Base-by-base conservation (phyloP, 2,329 filamentous ascomycete genomes). In the Paracoccidioides brasiliensis region DNA sequence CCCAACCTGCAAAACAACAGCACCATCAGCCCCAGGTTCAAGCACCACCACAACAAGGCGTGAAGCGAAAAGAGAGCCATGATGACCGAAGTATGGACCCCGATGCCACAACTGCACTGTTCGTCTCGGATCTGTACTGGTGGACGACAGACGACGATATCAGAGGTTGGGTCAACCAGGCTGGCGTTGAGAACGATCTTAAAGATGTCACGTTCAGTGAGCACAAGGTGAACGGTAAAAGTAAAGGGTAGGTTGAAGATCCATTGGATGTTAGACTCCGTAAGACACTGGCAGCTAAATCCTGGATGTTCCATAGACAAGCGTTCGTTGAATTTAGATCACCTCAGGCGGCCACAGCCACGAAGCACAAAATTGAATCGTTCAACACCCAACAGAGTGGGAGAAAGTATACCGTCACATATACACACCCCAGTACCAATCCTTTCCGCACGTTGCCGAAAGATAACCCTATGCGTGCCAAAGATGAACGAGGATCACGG, bases 191-290 rank as follows among this genome's bases (percentile, higher is more conserved):
- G 69, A 80, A 84, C 48, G 88, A 95, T 65, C 74, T 97, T 15
- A 90, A 88, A 64, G 93, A 97, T 58, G 82, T 98, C 53, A 95
- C 90, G 0, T 98, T 97, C 70, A 96, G 89, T 65, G 93, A 98
- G 70, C 93, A 97, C 72, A 98, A 98, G 69, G 90, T 97, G 50
- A 98, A 98, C 63, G 93, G 93, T 63, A 98, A 98, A 75, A 95
- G 89, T 73, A 96, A 97, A 76, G 91, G 93, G 90, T 95, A 78
- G 60, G 83, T 71, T 22, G 14, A 50, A 28, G 15, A 22, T 43
- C n/a, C 42, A n/a, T 12, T n/a, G n/a, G 15, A 38, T 9, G 4
- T 15, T 9, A 8, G 30, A 15, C 43, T 3, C 35, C 5, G 15
- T 43, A 37, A 14, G 30, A 41, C 41, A 28, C 22, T 52, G 46